These are phyloP conservation scores for Boletus reticulatus DNA, from an alignment of 768 basidiomycete genomes.

Conservation along the genomic window DNA sequence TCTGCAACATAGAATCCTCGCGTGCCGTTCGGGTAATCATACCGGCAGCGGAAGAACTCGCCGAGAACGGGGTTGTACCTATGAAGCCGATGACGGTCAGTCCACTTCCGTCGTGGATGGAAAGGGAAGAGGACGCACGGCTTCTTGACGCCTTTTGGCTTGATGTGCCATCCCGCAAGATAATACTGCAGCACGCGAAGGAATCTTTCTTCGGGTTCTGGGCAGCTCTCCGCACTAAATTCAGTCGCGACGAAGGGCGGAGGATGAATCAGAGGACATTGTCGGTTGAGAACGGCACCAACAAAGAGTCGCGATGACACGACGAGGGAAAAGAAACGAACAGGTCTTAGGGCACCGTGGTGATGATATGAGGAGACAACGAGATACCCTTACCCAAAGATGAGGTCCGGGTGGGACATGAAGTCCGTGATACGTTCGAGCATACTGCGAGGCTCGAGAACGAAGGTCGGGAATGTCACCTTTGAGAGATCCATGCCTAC, in stretches of 20 bases:
- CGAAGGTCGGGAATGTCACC: conserved; percentile 93
- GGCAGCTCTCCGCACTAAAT: conserved; percentile 71
- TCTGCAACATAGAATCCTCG: conserved; percentile 96
- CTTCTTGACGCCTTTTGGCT: conserved; percentile 99
- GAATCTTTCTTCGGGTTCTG: conserved; percentile 87
- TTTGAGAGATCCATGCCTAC: conserved; percentile 96
- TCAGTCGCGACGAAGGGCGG: conserved; percentile 4
- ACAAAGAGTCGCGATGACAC: not conserved
- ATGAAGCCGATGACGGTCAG: conserved; percentile 6
- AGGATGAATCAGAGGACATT: not conserved
- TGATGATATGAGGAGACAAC: conserved; percentile 10
- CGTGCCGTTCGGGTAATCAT: conserved; percentile 89
- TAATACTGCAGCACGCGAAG: conserved; percentile 91
- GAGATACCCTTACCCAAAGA: conserved; percentile 73
- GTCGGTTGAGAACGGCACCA: not conserved
- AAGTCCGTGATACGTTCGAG: conserved; percentile 99
- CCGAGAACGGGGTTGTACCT: conserved; percentile 97
- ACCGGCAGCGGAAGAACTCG: conserved; percentile 96
- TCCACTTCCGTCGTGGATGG: not conserved
- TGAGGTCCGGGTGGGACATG: conserved; percentile 97
- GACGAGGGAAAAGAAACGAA: not conserved
- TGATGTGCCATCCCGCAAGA: conserved; percentile 99
- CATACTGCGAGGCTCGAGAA: conserved; percentile 96
- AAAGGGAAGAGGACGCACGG: conserved; percentile 56
- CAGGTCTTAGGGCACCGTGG: conserved; percentile 22